phyloP scores from a whole-genome alignment of 495 filamentous ascomycete species.

The Niebla homalea region DNA sequence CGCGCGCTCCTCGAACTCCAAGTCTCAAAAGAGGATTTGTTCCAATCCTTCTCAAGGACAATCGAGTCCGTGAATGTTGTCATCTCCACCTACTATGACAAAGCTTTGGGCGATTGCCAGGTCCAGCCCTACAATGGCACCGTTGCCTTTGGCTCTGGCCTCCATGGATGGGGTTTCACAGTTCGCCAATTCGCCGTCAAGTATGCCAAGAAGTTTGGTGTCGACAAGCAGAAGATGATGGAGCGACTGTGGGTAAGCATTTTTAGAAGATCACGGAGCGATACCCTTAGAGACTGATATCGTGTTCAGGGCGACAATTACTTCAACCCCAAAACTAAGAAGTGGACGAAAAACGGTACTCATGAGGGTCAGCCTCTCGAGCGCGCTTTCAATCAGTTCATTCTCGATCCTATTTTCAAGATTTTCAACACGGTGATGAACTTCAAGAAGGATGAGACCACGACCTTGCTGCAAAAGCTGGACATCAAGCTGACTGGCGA shows the following conservation, averaged over 20 bases:
- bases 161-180: slow-evolving; percentile 99
- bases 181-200: slow-evolving; percentile 92
- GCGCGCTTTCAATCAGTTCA: slow-evolving; percentile 98
- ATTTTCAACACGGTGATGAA: slow-evolving; percentile 94
- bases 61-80: slow-evolving; percentile 99
- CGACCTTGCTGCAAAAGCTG: slow-evolving; percentile 74
- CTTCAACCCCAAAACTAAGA: slow-evolving; percentile 99
- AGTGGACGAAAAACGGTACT: slow-evolving; percentile 81
- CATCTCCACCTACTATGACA: slow-evolving; percentile 97
- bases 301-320: slow-evolving; percentile 76
- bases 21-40: slow-evolving; percentile 95
- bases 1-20: slow-evolving; percentile 97
- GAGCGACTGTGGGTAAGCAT: slow-evolving; percentile 83
- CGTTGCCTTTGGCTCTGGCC: slow-evolving; percentile 97
- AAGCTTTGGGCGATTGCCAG: slow-evolving; percentile 91
- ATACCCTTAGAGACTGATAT: slow-evolving; percentile 15
- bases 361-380: slow-evolving; percentile 79
- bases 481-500: slow-evolving; percentile 75
- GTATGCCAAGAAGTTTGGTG: slow-evolving; percentile 99
- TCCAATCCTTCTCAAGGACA: slow-evolving; percentile 98
- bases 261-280: not conserved
- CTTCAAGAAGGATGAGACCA: slow-evolving; percentile 92
- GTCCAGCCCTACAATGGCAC: slow-evolving; percentile 95
- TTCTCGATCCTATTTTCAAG: slow-evolving; percentile 98
- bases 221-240: slow-evolving; percentile 99